A percentile compares a stretch with the other conserved stretches of the same genome.
These are phyloP conservation scores for Coemansia furcata DNA, from an alignment of 192 early-diverging fungal species.

Conservation along the genomic window DNA sequence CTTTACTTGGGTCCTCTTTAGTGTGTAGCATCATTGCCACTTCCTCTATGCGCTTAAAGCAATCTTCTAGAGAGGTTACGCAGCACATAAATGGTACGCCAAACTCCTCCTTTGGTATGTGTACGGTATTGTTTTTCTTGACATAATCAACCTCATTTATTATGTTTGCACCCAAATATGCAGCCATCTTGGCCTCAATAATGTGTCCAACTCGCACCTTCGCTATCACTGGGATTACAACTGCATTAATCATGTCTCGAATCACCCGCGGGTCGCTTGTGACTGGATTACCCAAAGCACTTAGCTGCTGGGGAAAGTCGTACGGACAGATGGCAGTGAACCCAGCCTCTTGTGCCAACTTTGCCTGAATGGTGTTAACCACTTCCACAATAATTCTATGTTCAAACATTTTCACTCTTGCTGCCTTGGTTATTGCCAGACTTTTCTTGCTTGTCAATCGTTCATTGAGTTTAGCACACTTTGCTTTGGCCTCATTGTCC, in stretches of 20 bases:
- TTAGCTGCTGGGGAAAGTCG: neutral
- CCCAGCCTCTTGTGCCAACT: neutral
- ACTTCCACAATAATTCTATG: neutral
- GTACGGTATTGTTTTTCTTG: slow-evolving; percentile 55
- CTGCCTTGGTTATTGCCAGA: neutral
- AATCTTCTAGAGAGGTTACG: slow-evolving; percentile 84
- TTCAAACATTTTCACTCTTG: neutral
- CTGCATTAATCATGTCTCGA: neutral
- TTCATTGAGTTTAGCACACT: neutral
- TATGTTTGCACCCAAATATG: slow-evolving; percentile 79
- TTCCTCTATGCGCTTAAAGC: slow-evolving; percentile 81
- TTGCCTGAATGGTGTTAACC: neutral
- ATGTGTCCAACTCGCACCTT: slow-evolving; percentile 1
- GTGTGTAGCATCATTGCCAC: slow-evolving; percentile 93
- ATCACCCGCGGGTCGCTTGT: neutral
- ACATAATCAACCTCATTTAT: slow-evolving; percentile 91
- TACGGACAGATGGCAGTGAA: neutral
- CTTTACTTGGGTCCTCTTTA: slow-evolving; percentile 63
- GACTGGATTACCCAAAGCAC: neutral
- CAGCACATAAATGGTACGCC: slow-evolving; percentile 88
- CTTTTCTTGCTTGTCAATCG: neutral
- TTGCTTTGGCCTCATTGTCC: neutral
- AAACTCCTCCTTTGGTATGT: slow-evolving; percentile 83
- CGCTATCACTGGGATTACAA: slow-evolving; percentile 1
- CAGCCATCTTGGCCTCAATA: slow-evolving; percentile 62